phyloP scores from a whole-genome alignment of 2,329 filamentous ascomycete genomes.

The Epichloe uncinata region DNA sequence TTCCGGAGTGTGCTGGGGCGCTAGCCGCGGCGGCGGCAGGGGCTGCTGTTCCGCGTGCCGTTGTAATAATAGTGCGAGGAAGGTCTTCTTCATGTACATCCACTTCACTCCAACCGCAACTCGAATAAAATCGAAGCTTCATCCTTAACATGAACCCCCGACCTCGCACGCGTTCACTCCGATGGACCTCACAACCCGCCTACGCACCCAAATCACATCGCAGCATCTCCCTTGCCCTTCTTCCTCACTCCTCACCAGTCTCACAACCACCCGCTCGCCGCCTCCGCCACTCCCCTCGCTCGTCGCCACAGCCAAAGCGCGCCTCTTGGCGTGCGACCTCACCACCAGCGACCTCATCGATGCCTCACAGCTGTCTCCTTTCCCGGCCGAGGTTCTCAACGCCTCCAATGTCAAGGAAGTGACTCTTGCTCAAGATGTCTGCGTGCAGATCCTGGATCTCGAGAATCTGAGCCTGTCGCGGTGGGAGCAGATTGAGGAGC shows the following conservation, averaged over 20 bases:
- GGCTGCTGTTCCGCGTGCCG: too few relatives aligned
- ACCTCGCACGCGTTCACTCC: too few relatives aligned
- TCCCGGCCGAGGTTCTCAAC: conserved; percentile 43
- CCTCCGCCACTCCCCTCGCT: conserved; percentile 55
- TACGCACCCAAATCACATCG: conserved; percentile 32
- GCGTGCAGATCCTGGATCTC: conserved; percentile 75
- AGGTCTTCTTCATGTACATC: too few relatives aligned
- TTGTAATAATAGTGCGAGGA: too few relatives aligned
- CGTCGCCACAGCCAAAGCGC: conserved; percentile 66
- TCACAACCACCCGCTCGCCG: conserved; percentile 42
- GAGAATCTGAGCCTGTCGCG: conserved; percentile 68
- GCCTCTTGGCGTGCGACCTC: conserved; percentile 67
- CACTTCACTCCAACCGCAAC: too few relatives aligned
- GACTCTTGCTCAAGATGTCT: conserved; percentile 45
- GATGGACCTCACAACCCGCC: conserved; percentile 12
- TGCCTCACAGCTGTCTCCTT: conserved; percentile 21
- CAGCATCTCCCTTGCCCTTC: conserved; percentile 41
- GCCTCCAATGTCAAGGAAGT: conserved; percentile 40
- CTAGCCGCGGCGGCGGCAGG: too few relatives aligned
- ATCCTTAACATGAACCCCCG: too few relatives aligned
- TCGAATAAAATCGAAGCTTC: too few relatives aligned
- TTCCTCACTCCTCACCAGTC: conserved; percentile 46
- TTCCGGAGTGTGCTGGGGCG: too few relatives aligned
- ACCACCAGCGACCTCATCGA: conserved; percentile 37
- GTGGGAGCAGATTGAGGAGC: conserved; percentile 78